Evolutionary conservation across 139 green algal species (phyloP).

Genomic region (Haematococcus lacustris): DNA sequence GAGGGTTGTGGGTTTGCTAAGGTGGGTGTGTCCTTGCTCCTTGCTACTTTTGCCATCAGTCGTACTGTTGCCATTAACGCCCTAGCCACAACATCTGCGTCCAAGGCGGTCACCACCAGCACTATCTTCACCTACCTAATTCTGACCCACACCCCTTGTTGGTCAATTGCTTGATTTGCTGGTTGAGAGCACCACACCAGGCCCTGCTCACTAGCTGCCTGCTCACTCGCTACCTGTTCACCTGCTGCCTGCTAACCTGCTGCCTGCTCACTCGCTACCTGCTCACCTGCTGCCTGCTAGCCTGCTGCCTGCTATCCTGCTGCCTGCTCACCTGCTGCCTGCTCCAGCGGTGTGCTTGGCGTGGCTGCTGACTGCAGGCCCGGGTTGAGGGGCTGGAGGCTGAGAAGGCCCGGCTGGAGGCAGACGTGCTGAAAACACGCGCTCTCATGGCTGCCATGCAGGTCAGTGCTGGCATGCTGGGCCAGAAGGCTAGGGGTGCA

Average conservation of each 20-base stretch:
- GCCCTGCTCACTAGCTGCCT: background rate
- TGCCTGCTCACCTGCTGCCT: no score
- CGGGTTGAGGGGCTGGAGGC: slow-evolving; percentile 21
- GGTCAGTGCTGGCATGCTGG: slow-evolving; percentile 10
- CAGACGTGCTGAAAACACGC: slow-evolving; percentile 15
- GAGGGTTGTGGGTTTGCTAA: no score
- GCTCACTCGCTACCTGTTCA: background rate
- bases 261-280: no score
- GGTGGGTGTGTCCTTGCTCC: no score
- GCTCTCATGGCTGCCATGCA: slow-evolving; percentile 26
- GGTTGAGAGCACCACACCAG: background rate
- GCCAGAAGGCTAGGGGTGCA: slow-evolving; percentile 20
- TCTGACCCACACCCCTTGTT: background rate
- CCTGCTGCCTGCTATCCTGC: no score
- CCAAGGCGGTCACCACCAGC: no score
- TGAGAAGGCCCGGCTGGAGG: slow-evolving; percentile 31
- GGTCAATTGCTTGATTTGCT: background rate
- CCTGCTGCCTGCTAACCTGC: background rate
- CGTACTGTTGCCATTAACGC: no score
- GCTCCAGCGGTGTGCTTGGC: no score
- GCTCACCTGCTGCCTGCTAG: no score
- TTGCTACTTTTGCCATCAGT: no score
- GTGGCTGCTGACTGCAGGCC: slow-evolving; percentile 1
- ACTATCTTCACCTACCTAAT: no score
- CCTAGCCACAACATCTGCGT: no score